Conservation (phyloP, 2,329 filamentous ascomycete species). For the Dendryphion nanum region DNA sequence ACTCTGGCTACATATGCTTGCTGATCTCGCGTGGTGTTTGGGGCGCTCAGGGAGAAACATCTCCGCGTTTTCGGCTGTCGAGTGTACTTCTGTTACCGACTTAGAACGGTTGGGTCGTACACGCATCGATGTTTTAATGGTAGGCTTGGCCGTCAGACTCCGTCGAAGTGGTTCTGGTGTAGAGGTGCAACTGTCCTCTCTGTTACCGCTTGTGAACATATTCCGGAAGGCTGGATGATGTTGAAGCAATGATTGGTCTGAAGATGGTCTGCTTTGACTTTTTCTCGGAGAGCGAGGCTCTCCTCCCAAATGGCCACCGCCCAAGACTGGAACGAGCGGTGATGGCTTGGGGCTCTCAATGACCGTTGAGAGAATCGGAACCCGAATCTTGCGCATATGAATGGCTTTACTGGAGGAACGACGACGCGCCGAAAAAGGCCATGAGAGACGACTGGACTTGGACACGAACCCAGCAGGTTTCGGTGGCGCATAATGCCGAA, state of each 20-base stretch:
- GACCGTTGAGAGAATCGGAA: conserved; percentile 34
- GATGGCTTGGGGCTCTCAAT: conserved; percentile 40
- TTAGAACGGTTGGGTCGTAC: conserved; percentile 22
- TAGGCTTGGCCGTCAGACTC: conserved; percentile 10
- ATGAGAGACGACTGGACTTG: conserved; percentile 24
- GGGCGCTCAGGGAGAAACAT: conserved; percentile 12
- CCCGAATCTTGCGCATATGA: conserved; percentile 26
- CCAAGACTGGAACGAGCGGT: conserved; percentile 21
- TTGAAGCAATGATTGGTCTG: conserved; percentile 25
- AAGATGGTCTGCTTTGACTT: conserved; percentile 17
- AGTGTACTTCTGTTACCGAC: conserved; percentile 22
- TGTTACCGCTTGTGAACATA: conserved; percentile 4
- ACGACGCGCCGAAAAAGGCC: conserved; percentile 28
- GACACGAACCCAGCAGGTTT: conserved; percentile 18
- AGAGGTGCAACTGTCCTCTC: background rate
- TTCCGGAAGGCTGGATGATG: conserved; percentile 28
- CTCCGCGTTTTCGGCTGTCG: conserved; percentile 4
- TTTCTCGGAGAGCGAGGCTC: conserved; percentile 14
- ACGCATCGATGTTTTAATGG: conserved; percentile 8
- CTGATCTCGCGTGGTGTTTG: conserved; percentile 22
- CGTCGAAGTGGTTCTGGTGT: conserved; percentile 8
- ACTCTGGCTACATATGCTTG: conserved; percentile 21
- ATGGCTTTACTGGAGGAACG: conserved; percentile 23
- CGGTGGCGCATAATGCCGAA: conserved; percentile 22
- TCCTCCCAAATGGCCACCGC: conserved; percentile 7